Percentiles rank a stretch among this genome's conserved stretches.
phyloP scores from a whole-genome alignment of 2,329 filamentous ascomycete species.

The Xylariaceae sp. region DNA sequence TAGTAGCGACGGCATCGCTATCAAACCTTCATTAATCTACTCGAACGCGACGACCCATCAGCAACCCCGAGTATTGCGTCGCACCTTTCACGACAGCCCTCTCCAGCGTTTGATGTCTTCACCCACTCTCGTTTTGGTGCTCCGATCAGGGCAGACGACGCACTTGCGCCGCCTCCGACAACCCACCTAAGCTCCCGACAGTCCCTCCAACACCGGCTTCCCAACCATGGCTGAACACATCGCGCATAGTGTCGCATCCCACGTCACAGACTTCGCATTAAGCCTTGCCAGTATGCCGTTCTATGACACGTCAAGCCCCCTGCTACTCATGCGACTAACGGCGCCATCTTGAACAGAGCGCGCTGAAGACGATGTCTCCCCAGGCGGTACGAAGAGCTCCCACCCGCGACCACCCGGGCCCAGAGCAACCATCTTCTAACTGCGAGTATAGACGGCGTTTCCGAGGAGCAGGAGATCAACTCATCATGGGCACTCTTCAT shows the following conservation, averaged over 20 bases:
- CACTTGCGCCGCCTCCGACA: constrained; percentile 16
- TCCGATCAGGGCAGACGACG: constrained; percentile 22
- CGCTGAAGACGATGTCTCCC: constrained; percentile 46
- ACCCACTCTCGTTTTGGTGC: constrained; percentile 20
- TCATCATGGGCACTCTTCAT: constrained; percentile 98
- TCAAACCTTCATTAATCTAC: too few relatives aligned
- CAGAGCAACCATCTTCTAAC: constrained; percentile 19
- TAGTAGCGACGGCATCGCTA: too few relatives aligned
- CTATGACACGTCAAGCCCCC: constrained; percentile 2
- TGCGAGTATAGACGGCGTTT: constrained; percentile 62
- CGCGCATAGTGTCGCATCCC: constrained; percentile 13
- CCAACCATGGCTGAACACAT: constrained; percentile 37
- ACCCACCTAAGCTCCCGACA: constrained; percentile 12
- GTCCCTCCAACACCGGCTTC: constrained; percentile 12
- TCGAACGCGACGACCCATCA: not conserved
- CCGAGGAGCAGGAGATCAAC: constrained; percentile 88
- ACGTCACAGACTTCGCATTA: constrained; percentile 31
- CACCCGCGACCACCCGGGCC: constrained; percentile 8
- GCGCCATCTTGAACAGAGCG: constrained; percentile 33
- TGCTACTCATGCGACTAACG: not conserved
- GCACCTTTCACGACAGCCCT: constrained; percentile 8
- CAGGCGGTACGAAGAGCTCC: constrained; percentile 40
- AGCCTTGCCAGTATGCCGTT: constrained; percentile 39
- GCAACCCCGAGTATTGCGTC: not conserved
- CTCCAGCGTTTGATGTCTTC: constrained; percentile 23